A percentile compares a stretch with the other conserved stretches of the same genome.
Conservation (phyloP, 2,329 filamentous ascomycete species). For the Aureobasidium sp. region DNA sequence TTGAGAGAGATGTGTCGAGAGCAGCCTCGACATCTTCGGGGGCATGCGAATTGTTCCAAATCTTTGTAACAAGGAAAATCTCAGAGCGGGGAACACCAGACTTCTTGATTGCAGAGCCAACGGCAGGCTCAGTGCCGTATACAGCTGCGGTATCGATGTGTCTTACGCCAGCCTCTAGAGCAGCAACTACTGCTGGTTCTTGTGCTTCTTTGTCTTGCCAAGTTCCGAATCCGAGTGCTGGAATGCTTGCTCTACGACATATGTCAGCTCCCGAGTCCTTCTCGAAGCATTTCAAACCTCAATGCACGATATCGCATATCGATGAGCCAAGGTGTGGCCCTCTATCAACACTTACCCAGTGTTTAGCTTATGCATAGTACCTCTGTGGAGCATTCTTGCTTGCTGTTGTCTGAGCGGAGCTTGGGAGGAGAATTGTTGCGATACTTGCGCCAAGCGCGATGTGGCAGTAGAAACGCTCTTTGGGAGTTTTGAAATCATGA, state of each 20-base stretch:
- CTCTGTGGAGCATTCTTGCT: slow-evolving; percentile 14
- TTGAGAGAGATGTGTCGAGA: slow-evolving; percentile 48
- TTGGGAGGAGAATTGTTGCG: slow-evolving; percentile 21
- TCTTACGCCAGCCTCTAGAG: slow-evolving; percentile 40
- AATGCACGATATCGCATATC: neutral
- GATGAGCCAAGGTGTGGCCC: neutral
- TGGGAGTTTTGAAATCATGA: slow-evolving; percentile 14
- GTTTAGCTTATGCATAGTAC: slow-evolving; percentile 30
- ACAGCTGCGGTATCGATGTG: slow-evolving; percentile 38
- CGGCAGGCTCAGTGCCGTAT: slow-evolving; percentile 53
- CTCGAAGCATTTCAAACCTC: neutral
- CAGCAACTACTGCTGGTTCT: slow-evolving; percentile 38
- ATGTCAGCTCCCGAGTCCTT: neutral
- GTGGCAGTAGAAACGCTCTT: slow-evolving; percentile 17
- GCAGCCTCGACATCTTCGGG: slow-evolving; percentile 54
- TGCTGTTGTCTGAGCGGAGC: slow-evolving; percentile 18
- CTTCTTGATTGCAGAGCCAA: slow-evolving; percentile 55
- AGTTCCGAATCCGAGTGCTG: slow-evolving; percentile 44
- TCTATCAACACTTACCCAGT: slow-evolving; percentile 30
- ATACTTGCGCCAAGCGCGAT: slow-evolving; percentile 17
- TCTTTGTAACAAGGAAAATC: slow-evolving; percentile 58
- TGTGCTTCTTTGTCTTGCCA: slow-evolving; percentile 45
- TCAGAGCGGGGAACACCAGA: slow-evolving; percentile 55
- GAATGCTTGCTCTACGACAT: slow-evolving; percentile 16
- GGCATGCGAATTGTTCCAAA: slow-evolving; percentile 55